Evolutionary conservation across 2,329 filamentous ascomycete species (phyloP).

Genomic region (Aspergillus fructus): DNA sequence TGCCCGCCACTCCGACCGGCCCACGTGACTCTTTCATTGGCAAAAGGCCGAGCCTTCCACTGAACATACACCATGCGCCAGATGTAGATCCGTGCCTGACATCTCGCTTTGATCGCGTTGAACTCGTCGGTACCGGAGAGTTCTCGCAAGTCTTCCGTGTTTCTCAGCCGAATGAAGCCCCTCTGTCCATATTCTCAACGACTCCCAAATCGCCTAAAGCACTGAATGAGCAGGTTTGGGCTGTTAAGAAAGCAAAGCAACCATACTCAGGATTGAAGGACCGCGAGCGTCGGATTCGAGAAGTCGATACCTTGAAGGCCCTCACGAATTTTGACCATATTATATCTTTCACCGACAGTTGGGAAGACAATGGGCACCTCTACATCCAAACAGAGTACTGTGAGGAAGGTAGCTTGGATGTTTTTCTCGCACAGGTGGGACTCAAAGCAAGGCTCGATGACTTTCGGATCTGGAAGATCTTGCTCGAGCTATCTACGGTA

Average conservation of each 20-base stretch:
- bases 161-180: conserved; percentile 43
- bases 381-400: conserved; percentile 99
- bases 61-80: conserved; percentile 67
- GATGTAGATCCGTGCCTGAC: conserved; percentile 74
- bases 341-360: conserved; percentile 77
- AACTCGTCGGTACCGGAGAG: conserved; percentile 80
- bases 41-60: conserved; percentile 64
- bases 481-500: conserved; percentile 82
- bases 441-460: conserved; percentile 86
- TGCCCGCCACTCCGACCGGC: conserved; percentile 81
- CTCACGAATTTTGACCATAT: conserved; percentile 81
- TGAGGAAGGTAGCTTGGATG: conserved; percentile 85
- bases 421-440: conserved; percentile 80
- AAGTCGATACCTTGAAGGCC: conserved; percentile 76
- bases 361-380: conserved; percentile 80
- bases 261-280: conserved; percentile 76
- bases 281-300: conserved; percentile 77
- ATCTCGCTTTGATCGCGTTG: conserved; percentile 76
- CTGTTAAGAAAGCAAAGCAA: conserved; percentile 89
- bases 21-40: conserved; percentile 58
- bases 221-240: conserved; percentile 66
- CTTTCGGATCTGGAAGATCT: conserved; percentile 97
- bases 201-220: conserved; percentile 55
- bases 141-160: conserved; percentile 93
- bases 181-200: conserved; percentile 44